Percentiles rank a stretch among this genome's conserved stretches.
Conservation (phyloP, 768 basidiomycete species). For the Peribolospora kevripleyi region DNA sequence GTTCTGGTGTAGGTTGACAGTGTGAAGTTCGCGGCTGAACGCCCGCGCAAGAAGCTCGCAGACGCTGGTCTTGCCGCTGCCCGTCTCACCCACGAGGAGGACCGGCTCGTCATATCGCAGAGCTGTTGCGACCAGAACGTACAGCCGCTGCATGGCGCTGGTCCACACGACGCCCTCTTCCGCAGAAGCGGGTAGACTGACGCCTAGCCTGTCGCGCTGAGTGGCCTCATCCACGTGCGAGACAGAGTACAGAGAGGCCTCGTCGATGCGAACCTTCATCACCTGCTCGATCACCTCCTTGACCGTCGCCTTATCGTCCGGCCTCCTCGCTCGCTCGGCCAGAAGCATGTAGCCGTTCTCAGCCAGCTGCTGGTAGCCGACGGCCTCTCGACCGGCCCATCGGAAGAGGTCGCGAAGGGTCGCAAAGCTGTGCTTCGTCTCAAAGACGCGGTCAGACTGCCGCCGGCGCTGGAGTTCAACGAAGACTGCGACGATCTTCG, state of each 20-base stretch:
- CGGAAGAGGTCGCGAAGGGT: constrained; percentile 91
- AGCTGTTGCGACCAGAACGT: constrained; percentile 59
- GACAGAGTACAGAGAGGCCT: constrained; percentile 37
- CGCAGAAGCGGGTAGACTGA: constrained; percentile 4
- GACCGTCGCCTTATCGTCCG: constrained; percentile 66
- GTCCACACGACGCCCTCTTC: constrained; percentile 53
- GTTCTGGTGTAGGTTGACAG: constrained; percentile 89
- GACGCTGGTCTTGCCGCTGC: constrained; percentile 89
- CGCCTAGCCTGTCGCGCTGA: constrained; percentile 1
- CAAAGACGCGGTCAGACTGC: constrained; percentile 75
- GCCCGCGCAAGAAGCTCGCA: constrained; percentile 68
- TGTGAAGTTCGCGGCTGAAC: constrained; percentile 33
- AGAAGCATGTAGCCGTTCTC: constrained; percentile 94
- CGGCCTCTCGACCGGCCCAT: constrained; percentile 77
- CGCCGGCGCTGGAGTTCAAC: constrained; percentile 76
- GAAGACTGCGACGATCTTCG: constrained; percentile 74
- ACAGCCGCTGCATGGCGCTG: constrained; percentile 68
- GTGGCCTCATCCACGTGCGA: constrained; percentile 2
- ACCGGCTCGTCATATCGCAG: constrained; percentile 79
- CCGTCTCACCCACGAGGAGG: constrained; percentile 86
- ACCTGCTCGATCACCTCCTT: constrained; percentile 76
- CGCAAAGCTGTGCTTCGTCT: constrained; percentile 89
- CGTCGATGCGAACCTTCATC: constrained; percentile 69
- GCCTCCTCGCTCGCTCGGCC: constrained; percentile 61
- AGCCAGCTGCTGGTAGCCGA: constrained; percentile 75